Conservation (phyloP, 148 eudicot species). For the Beta vulgaris region DNA sequence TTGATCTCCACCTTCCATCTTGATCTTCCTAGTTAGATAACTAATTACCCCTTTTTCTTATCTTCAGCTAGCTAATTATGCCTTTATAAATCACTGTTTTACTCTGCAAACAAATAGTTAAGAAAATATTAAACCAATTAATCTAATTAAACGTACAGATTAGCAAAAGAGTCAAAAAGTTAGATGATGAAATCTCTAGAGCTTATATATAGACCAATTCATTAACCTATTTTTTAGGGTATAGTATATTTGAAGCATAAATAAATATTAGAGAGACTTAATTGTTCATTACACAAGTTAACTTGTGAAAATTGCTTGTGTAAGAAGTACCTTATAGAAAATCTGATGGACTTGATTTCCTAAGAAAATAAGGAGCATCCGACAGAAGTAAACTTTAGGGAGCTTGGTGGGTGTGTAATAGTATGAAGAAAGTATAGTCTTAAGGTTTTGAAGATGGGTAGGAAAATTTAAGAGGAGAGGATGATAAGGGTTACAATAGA, state of each 20-base stretch:
- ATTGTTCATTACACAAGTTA: slow-evolving; percentile 12
- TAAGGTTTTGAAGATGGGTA: slow-evolving; percentile 28
- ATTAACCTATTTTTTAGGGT: slow-evolving; percentile 18
- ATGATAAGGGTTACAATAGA: slow-evolving; percentile 12
- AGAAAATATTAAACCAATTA: background rate
- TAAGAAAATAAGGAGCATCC: slow-evolving; percentile 15
- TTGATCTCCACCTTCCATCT: slow-evolving; percentile 50
- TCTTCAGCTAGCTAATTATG: background rate
- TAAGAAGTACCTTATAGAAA: slow-evolving; percentile 8
- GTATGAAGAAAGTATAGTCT: slow-evolving; percentile 14
- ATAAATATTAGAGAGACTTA: background rate
- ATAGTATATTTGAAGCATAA: background rate
- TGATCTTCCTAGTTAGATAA: background rate
- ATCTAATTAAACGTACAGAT: background rate
- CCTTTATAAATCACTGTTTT: background rate
- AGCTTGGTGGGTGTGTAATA: slow-evolving; percentile 7
- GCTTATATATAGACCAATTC: slow-evolving; percentile 20
- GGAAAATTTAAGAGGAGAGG: slow-evolving; percentile 17
- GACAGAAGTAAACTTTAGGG: slow-evolving; percentile 19
- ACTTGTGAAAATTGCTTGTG: slow-evolving; percentile 18
- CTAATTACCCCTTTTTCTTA: background rate
- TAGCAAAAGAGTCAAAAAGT: slow-evolving; percentile 28
- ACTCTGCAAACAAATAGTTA: slow-evolving; percentile 15
- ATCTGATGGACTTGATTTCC: background rate
- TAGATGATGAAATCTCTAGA: slow-evolving; percentile 36